Evolutionary conservation across 345 rosid species (phyloP).

Genomic region (Anacardium occidentale): DNA sequence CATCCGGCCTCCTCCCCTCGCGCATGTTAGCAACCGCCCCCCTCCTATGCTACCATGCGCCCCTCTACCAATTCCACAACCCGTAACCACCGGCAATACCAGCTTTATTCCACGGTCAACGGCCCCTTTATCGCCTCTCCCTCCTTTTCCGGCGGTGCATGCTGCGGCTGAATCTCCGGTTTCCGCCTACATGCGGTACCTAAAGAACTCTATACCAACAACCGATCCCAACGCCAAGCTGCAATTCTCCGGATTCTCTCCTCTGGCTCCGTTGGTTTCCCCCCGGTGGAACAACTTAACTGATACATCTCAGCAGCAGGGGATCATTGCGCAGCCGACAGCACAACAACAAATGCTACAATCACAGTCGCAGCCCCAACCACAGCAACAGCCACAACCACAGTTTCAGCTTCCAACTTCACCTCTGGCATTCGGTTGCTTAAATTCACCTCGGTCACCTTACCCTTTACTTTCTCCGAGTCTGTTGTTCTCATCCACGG

Average conservation of each 20-base stretch:
- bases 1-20: slow-evolving; percentile 91
- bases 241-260: slow-evolving; percentile 60
- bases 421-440: slow-evolving; percentile 65
- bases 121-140: slow-evolving; percentile 64
- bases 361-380: not conserved
- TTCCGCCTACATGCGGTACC: slow-evolving; percentile 71
- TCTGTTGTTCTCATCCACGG: slow-evolving; percentile 56
- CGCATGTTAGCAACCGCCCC: slow-evolving; percentile 69
- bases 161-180: slow-evolving; percentile 75
- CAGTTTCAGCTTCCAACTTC: slow-evolving; percentile 48
- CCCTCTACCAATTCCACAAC: slow-evolving; percentile 15
- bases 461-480: slow-evolving; percentile 63
- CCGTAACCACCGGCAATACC: not conserved
- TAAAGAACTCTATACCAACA: slow-evolving; percentile 47
- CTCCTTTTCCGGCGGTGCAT: slow-evolving; percentile 62
- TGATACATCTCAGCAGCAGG: slow-evolving; percentile 28
- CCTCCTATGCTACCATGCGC: slow-evolving; percentile 47
- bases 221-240: slow-evolving; percentile 49
- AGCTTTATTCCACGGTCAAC: slow-evolving; percentile 37
- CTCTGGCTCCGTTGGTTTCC: slow-evolving; percentile 60
- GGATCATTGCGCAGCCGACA: slow-evolving; percentile 11
- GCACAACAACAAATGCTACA: slow-evolving; percentile 16
- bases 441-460: slow-evolving; percentile 72
- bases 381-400: slow-evolving; percentile 18
- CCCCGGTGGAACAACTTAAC: slow-evolving; percentile 56